These are phyloP conservation scores for Fomitiporia mediterranea DNA, from an alignment of 1,284 basidiomycete genomes.

Conservation along the genomic window DNA sequence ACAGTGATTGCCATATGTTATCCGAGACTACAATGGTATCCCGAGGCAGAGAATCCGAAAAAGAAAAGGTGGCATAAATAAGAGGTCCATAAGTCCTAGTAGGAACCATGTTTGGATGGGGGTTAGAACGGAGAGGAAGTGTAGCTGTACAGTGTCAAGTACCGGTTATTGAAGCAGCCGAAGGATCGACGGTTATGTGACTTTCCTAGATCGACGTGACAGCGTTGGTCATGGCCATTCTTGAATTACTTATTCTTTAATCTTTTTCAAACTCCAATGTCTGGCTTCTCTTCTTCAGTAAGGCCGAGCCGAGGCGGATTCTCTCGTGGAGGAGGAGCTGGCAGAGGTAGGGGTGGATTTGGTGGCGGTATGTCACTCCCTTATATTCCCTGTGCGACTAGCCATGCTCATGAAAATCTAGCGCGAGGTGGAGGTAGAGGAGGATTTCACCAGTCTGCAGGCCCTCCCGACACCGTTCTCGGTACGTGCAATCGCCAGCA, in stretches of 20 bases:
- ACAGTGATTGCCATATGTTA: conserved; percentile 8
- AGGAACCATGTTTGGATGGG: no score
- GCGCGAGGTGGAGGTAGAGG: conserved; percentile 57
- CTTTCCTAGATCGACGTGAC: no score
- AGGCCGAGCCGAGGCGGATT: conserved; percentile 46
- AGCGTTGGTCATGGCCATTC: no score
- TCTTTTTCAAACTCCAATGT: not conserved
- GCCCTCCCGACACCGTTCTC: conserved; percentile 81
- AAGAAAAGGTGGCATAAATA: not conserved
- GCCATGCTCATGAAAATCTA: conserved; percentile 15
- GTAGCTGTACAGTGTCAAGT: no score
- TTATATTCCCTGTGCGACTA: not conserved
- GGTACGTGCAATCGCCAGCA: conserved; percentile 44
- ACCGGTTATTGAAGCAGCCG: no score
- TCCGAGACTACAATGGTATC: not conserved
- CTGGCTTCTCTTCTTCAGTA: not conserved
- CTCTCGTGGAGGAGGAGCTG: conserved; percentile 35
- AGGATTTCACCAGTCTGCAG: conserved; percentile 69
- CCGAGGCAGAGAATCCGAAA: not conserved
- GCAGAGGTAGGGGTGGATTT: conserved; percentile 17
- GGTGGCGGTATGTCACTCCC: not conserved
- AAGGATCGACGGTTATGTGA: no score
- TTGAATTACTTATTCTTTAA: no score
- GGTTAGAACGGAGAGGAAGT: no score
- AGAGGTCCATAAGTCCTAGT: no score